phyloP scores from a whole-genome alignment of 164 flowering plant genomes.

The Macadamia integrifolia region DNA sequence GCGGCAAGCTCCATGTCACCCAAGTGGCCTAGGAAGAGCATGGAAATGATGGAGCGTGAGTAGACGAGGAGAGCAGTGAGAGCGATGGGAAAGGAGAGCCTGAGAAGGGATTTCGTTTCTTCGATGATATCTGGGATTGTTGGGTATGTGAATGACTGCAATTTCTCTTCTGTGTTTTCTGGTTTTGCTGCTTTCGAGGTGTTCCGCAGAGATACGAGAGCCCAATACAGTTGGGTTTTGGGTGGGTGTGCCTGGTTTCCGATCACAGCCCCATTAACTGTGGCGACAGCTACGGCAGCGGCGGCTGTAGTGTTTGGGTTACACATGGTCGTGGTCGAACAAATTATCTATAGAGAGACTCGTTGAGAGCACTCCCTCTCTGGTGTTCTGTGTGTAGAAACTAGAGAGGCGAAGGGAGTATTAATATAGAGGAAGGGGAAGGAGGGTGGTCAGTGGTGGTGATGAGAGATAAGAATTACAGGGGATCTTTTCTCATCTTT shows the following conservation, averaged over 20 bases:
- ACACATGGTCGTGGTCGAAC: constrained; percentile 27
- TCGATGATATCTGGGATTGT: constrained; percentile 29
- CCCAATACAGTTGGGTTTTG: constrained; percentile 26
- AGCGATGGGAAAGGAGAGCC: constrained; percentile 64
- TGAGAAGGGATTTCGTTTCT: constrained; percentile 49
- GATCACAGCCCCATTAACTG: too few species aligned
- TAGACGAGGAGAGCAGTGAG: constrained; percentile 69
- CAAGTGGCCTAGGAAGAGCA: constrained; percentile 77
- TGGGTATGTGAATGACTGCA: constrained; percentile 10
- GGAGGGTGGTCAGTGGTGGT: too few species aligned
- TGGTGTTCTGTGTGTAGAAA: not conserved
- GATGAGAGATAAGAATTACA: too few species aligned
- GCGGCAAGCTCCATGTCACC: constrained; percentile 81
- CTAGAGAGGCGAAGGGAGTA: not conserved
- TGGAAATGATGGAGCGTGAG: constrained; percentile 70
- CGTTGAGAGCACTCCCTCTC: not conserved
- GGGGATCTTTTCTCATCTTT: not conserved
- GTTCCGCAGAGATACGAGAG: constrained; percentile 21
- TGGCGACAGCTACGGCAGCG: not conserved
- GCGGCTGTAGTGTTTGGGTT: constrained; percentile 20
- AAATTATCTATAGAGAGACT: not conserved
- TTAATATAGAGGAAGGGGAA: not conserved
- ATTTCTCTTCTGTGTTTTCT: constrained; percentile 2
- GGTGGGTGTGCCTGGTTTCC: constrained; percentile 15
- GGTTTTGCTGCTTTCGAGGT: constrained; percentile 1